Evolutionary conservation across 148 eudicot genomes (phyloP), one percentile per base, ranked within the genome.

Genomic region (Heliamphora exappendiculata): DNA sequence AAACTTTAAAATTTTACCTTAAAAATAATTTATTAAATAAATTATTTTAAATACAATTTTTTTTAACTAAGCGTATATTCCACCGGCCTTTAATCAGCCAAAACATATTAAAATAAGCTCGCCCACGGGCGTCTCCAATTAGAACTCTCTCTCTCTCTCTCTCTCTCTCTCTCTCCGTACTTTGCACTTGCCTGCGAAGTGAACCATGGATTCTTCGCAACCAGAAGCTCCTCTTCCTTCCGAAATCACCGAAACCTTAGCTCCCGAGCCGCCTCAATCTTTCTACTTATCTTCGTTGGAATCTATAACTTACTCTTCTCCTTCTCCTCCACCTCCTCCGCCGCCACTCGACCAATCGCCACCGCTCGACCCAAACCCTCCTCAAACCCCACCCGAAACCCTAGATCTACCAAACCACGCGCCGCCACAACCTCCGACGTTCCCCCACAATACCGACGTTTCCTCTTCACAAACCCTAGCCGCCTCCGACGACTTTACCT

Each of bases 141-240:
- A 12, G 12, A n/a, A n/a, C 34, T 1, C 64, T n/a, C 34, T 29
- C 36, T 29, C 36, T 29, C 16, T 11, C 0, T 58, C 6, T 5
- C 9, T 29, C 20, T 12, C 20, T 60, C 66, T 60, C 7, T 14
- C 36, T 57, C 36, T 29, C 4, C 17, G 17, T 8, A 17, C n/a
- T 3, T 64, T 12, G 24, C 3, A 17, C 68, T 47, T n/a, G 9
- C 71, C 0, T 26, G 34, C 55, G 0, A 47, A 70, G 37, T 12
- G 29, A 29, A 59, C 67, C 54, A 74, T 74, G 76, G 76, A 74
- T 59, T 74, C 76, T 10, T 31, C 62, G 77, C 77, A 59, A 28
- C 77, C 26, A 74, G 29, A 50, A 41, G 59, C 44, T 51, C 58
- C 68, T 20, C 37, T 28, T 1, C 26, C 57, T 7, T 62, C 70